Conservation (phyloP, 306 rosid species). For the Vigna reflexopilosa region DNA sequence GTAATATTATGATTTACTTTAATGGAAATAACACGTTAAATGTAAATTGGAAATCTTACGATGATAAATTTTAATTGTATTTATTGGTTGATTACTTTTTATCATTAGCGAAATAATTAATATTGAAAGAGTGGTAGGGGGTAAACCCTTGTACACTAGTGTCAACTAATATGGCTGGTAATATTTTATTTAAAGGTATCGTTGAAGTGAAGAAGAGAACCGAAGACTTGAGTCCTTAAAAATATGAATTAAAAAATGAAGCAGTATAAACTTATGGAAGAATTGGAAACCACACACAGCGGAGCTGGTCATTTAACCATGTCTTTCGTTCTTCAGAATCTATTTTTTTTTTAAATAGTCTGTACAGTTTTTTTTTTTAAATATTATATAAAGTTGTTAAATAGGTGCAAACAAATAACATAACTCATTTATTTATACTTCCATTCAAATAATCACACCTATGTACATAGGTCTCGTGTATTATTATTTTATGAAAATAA, state of each 20-base stretch:
- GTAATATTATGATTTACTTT: not conserved
- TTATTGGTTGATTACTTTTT: too few relatives aligned
- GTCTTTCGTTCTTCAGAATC: constrained; percentile 3
- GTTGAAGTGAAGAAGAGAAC: constrained; percentile 10
- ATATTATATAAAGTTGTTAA: too few relatives aligned
- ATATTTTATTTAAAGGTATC: constrained; percentile 11
- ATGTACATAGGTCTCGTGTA: constrained; percentile 43
- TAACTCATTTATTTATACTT: not conserved
- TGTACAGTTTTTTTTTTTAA: not conserved
- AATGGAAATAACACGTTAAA: not conserved
- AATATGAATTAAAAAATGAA: constrained; percentile 15
- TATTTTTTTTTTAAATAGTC: not conserved
- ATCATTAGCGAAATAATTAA: not conserved
- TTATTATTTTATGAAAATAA: constrained; percentile 20
- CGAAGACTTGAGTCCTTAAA: constrained; percentile 20
- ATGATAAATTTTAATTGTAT: not conserved
- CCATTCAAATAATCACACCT: not conserved
- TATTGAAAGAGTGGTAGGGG: not conserved
- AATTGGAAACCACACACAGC: constrained; percentile 1
- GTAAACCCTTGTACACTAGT: not conserved
- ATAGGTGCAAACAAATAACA: not conserved
- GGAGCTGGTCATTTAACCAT: constrained; percentile 1
- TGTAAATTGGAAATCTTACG: not conserved
- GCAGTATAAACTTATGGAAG: not conserved
- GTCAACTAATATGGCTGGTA: not conserved